Evolutionary conservation across 805 yeast species (phyloP).

Genomic region (baker's yeast (Saccharomyces cerevisiae)): DNA sequence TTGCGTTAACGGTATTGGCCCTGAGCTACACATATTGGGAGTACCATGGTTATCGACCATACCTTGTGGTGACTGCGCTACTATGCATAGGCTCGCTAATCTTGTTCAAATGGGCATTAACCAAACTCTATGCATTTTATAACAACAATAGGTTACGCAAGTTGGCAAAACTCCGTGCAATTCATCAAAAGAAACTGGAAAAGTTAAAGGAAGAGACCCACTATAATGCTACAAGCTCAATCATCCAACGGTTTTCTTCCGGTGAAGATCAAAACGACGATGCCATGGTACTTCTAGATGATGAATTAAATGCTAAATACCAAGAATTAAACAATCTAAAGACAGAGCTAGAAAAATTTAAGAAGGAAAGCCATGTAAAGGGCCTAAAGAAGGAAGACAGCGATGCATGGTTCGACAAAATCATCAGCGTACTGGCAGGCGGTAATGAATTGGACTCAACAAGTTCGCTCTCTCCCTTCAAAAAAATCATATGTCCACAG

Average conservation of each 20-base stretch:
- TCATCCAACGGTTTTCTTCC: conserved; percentile 52
- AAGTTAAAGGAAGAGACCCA: conserved; percentile 66
- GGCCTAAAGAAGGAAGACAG: conserved; percentile 16
- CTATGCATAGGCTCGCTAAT: conserved; percentile 2
- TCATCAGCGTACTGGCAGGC: conserved; percentile 24
- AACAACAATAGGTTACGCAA: conserved; percentile 11
- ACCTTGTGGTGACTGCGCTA: not conserved
- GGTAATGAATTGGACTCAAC: conserved; percentile 17
- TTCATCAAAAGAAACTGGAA: conserved; percentile 50
- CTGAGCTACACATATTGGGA: conserved; percentile 3
- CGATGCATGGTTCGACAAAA: conserved; percentile 31
- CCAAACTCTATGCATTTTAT: conserved; percentile 5
- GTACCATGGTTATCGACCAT: conserved; percentile 2
- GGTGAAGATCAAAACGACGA: conserved; percentile 46
- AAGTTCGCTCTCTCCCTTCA: conserved; percentile 2
- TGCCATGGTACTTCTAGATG: conserved; percentile 36
- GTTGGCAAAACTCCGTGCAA: conserved; percentile 33
- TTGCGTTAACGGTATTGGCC: conserved; percentile 3
- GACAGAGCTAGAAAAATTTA: conserved; percentile 20
- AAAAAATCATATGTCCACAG: conserved; percentile 19
- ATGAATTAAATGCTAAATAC: conserved; percentile 35
- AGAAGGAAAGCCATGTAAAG: conserved; percentile 7
- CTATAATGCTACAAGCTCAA: conserved; percentile 65
- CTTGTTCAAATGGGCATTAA: conserved; percentile 7
- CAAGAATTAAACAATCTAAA: conserved; percentile 33